phyloP scores from a whole-genome alignment of 2,329 filamentous ascomycete species.

The Huntiella savannae region DNA sequence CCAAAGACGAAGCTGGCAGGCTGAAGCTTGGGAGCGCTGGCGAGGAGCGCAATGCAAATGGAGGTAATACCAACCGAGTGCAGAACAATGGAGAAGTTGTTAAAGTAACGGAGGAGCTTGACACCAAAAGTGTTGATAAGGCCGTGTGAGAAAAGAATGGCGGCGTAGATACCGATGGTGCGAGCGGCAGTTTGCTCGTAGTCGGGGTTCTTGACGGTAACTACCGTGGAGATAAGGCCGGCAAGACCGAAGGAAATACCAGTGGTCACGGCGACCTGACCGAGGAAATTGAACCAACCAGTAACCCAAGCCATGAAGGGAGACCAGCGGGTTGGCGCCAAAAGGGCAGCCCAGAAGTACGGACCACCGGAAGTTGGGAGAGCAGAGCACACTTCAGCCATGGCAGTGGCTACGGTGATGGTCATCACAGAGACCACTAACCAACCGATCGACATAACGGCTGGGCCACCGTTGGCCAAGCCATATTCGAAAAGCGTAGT shows the following conservation, averaged over 20 bases:
- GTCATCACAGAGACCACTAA: conserved; percentile 30
- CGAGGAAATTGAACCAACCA: conserved; percentile 25
- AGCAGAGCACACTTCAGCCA: conserved; percentile 40
- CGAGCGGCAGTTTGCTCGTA: conserved; percentile 17
- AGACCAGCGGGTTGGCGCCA: conserved; percentile 24
- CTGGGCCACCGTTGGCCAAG: conserved; percentile 33
- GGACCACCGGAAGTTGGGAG: conserved; percentile 39
- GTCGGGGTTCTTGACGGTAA: conserved; percentile 19
- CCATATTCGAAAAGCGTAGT: conserved; percentile 40
- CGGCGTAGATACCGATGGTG: conserved; percentile 41
- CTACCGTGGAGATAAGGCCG: conserved; percentile 20
- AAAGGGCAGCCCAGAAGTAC: conserved; percentile 41
- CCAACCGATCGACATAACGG: conserved; percentile 37
- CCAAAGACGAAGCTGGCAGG: conserved; percentile 35
- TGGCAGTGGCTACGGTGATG: conserved; percentile 26
- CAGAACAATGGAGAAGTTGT: conserved; percentile 35
- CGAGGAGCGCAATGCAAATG: conserved; percentile 35
- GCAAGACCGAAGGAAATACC: conserved; percentile 25
- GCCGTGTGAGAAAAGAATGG: conserved; percentile 33
- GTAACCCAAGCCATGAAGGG: conserved; percentile 16
- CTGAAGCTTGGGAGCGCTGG: conserved; percentile 37
- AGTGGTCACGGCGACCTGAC: conserved; percentile 24
- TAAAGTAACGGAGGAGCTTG: conserved; percentile 33
- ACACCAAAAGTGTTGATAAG: conserved; percentile 39
- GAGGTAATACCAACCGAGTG: conserved; percentile 33